Conservation (phyloP, 148 eudicot genomes). For the Diospyros kaki region DNA sequence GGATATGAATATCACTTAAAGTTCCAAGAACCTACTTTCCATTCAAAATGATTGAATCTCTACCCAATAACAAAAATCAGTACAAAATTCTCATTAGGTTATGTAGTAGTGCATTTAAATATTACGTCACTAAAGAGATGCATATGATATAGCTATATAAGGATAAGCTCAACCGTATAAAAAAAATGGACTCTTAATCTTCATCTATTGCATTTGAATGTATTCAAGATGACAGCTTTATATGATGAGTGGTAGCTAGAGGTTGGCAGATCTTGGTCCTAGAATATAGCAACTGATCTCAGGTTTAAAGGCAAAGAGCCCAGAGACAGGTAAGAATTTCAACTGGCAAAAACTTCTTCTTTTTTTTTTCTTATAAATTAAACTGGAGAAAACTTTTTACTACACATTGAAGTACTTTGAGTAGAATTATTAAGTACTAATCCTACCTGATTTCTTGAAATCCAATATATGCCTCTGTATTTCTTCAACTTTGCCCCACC, state of each 20-base stretch:
- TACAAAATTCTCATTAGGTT: not conserved
- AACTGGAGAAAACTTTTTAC: not conserved
- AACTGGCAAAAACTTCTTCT: not conserved
- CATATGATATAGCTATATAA: not conserved
- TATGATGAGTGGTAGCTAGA: not conserved
- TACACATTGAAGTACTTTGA: not conserved
- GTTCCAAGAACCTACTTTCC: too few relatives aligned
- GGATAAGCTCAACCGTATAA: not conserved
- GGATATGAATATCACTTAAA: too few relatives aligned
- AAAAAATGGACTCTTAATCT: too few relatives aligned
- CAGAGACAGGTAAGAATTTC: not conserved
- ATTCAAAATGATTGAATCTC: too few relatives aligned
- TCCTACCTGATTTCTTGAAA: constrained; percentile 75
- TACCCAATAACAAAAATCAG: too few relatives aligned
- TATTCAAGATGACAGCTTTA: not conserved
- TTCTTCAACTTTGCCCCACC: constrained; percentile 96
- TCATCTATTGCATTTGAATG: not conserved
- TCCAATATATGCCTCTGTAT: constrained; percentile 84
- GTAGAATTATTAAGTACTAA: not conserved
- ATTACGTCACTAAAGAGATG: not conserved
- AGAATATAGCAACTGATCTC: not conserved
- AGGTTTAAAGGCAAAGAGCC: not conserved
- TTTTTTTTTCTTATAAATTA: too few relatives aligned
- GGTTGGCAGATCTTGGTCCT: not conserved
- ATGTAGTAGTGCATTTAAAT: not conserved